Percentiles rank a stretch among this genome's conserved stretches.
phyloP scores from a whole-genome alignment of 106 monocot genomes.

The Xerophyta viscosa region DNA sequence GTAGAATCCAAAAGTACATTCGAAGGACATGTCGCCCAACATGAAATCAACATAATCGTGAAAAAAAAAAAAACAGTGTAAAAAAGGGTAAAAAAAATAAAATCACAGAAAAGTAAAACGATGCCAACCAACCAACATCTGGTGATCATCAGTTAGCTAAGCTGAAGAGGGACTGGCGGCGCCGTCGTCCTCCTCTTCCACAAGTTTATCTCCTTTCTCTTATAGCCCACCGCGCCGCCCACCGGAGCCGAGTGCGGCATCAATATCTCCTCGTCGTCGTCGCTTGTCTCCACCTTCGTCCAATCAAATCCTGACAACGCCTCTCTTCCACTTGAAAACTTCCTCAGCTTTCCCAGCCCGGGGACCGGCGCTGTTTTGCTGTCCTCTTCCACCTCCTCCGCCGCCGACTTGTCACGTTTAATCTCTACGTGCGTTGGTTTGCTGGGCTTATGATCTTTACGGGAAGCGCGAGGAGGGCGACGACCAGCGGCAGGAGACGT shows the following conservation, averaged over 20 bases:
- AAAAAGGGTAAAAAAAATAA: too few relatives aligned
- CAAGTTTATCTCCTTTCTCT: conserved; percentile 47
- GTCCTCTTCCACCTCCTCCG: not conserved
- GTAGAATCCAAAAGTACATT: too few relatives aligned
- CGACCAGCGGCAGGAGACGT: not conserved
- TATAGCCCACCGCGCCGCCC: conserved; percentile 11
- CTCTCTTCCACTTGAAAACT: conserved; percentile 35
- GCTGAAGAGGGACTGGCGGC: conserved; percentile 20
- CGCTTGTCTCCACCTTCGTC: conserved; percentile 19
- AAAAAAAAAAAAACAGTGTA: not conserved
- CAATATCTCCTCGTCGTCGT: conserved; percentile 9
- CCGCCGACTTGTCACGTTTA: not conserved
- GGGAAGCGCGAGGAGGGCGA: not conserved
- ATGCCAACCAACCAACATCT: too few relatives aligned
- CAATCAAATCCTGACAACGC: conserved; percentile 34
- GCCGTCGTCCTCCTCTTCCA: conserved; percentile 41
- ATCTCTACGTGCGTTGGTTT: not conserved
- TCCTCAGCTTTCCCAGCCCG: conserved; percentile 26
- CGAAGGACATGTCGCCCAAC: too few relatives aligned
- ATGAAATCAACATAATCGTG: not conserved
- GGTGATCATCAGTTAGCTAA: too few relatives aligned
- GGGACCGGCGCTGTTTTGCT: conserved; percentile 1
- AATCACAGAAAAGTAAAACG: too few relatives aligned
- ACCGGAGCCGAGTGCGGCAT: conserved; percentile 32
- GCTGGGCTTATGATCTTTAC: not conserved